Conservation (phyloP, 2,329 filamentous ascomycete species). For the Diplodia sapinea region DNA sequence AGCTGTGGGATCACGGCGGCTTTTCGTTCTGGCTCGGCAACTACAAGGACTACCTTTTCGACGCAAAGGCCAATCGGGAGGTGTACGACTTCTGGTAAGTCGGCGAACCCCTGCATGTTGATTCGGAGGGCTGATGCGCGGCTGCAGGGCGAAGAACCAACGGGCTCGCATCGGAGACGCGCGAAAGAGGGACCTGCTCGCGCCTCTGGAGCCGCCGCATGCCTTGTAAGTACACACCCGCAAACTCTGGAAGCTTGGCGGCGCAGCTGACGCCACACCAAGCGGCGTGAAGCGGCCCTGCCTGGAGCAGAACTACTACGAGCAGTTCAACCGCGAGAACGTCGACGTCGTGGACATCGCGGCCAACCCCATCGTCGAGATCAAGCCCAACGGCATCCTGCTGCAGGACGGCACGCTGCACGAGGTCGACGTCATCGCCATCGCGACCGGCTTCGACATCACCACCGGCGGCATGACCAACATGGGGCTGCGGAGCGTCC, state of each 20-base stretch:
- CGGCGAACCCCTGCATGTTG: too few species aligned
- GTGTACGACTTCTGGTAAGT: constrained; percentile 53
- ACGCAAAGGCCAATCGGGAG: constrained; percentile 50
- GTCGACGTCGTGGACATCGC: constrained; percentile 54
- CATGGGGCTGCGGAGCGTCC: constrained; percentile 46
- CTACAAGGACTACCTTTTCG: constrained; percentile 50
- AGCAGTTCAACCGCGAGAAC: constrained; percentile 52
- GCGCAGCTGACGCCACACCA: neutral
- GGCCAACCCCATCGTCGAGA: constrained; percentile 47
- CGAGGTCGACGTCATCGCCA: constrained; percentile 43
- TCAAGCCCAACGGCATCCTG: constrained; percentile 41
- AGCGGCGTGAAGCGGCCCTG: constrained; percentile 53
- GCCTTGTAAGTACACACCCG: constrained; percentile 39
- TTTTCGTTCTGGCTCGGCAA: constrained; percentile 53
- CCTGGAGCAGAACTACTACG: constrained; percentile 56
- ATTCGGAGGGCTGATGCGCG: neutral
- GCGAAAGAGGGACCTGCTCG: constrained; percentile 53
- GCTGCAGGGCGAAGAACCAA: constrained; percentile 48
- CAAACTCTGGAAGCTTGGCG: too few species aligned
- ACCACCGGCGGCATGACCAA: constrained; percentile 50
- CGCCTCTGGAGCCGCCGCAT: constrained; percentile 52
- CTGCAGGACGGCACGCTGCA: constrained; percentile 41
- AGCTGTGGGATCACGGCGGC: constrained; percentile 49
- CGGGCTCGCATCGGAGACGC: constrained; percentile 51
- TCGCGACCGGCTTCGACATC: constrained; percentile 47